Conservation (phyloP, 1,284 basidiomycete genomes). For the Heterobasidion annosum region DNA sequence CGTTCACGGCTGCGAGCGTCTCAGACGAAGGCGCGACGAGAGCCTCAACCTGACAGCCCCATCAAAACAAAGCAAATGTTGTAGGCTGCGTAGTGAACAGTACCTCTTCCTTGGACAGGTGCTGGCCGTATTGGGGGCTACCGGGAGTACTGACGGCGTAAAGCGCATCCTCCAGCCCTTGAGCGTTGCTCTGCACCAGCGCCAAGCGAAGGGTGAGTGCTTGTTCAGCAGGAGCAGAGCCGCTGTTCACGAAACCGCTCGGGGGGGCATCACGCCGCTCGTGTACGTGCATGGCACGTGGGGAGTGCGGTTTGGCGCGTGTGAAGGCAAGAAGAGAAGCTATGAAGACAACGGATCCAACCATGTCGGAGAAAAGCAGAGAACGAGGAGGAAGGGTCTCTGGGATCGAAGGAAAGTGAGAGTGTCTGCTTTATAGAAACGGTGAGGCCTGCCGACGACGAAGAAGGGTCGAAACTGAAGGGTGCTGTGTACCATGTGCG, state of each 20-base stretch:
- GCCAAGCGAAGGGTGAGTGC: slow-evolving; percentile 15
- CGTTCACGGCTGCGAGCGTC: slow-evolving; percentile 18
- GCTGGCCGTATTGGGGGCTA: slow-evolving; percentile 19
- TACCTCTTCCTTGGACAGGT: slow-evolving; percentile 20
- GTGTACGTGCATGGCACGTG: slow-evolving; percentile 9
- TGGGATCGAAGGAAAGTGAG: too few species aligned
- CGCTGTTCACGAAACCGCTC: slow-evolving; percentile 10
- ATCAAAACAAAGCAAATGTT: slow-evolving; percentile 14
- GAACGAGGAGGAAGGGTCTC: too few species aligned
- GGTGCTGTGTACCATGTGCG: too few species aligned
- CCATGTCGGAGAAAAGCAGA: too few species aligned
- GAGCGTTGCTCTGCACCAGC: slow-evolving; percentile 15
- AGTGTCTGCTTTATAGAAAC: too few species aligned
- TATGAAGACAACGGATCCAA: too few species aligned
- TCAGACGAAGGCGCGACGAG: slow-evolving; percentile 25
- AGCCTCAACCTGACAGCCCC: slow-evolving; percentile 19
- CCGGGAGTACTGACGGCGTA: slow-evolving; percentile 19
- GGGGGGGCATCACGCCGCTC: slow-evolving; percentile 11
- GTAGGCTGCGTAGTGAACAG: slow-evolving; percentile 8
- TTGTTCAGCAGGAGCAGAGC: slow-evolving; percentile 7
- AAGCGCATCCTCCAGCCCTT: slow-evolving; percentile 20
- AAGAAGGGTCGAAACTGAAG: too few species aligned
- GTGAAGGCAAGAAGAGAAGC: background rate
- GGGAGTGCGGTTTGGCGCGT: background rate
- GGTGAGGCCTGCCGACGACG: too few species aligned